These are phyloP conservation scores for Penicillium sp. DNA, from an alignment of 2,329 filamentous ascomycete species.

Conservation along the genomic window DNA sequence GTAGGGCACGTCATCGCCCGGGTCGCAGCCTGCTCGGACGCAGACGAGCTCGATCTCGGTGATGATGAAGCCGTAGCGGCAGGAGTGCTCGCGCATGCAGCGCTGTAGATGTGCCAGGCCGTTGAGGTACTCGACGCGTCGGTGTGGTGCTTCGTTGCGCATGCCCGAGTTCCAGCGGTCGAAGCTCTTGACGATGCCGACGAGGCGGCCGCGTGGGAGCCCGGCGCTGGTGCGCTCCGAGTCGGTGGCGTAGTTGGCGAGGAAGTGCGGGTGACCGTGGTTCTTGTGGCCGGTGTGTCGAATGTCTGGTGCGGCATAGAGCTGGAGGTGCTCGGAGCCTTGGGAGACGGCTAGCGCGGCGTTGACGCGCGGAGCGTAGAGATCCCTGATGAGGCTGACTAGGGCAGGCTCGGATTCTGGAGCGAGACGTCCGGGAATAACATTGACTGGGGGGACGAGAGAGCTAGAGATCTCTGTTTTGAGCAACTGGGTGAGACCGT, in stretches of 20 bases:
- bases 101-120: constrained; percentile 84
- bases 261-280: constrained; percentile 52
- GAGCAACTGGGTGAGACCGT: constrained; percentile 71
- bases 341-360: constrained; percentile 77
- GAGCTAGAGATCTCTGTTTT: constrained; percentile 61
- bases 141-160: constrained; percentile 80
- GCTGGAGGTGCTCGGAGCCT: constrained; percentile 59
- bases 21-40: constrained; percentile 72
- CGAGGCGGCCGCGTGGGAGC: constrained; percentile 62
- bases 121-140: constrained; percentile 85
- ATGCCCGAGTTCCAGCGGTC: constrained; percentile 95
- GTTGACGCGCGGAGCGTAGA: constrained; percentile 87
- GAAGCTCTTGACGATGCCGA: constrained; percentile 87
- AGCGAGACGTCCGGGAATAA: constrained; percentile 56
- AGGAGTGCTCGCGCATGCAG: constrained; percentile 90
- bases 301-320: constrained; percentile 44
- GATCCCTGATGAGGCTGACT: constrained; percentile 71
- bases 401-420: constrained; percentile 79
- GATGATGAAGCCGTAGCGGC: constrained; percentile 93
- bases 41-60: constrained; percentile 94
- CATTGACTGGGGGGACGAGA: constrained; percentile 37
- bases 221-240: constrained; percentile 51
- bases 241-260: constrained; percentile 57
- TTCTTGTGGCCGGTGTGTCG: constrained; percentile 40
- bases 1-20: constrained; percentile 65